Evolutionary conservation across 2,329 filamentous ascomycete species (phyloP), one percentile per base, ranked within the genome.

Genomic region (Ciborinia camelliae): DNA sequence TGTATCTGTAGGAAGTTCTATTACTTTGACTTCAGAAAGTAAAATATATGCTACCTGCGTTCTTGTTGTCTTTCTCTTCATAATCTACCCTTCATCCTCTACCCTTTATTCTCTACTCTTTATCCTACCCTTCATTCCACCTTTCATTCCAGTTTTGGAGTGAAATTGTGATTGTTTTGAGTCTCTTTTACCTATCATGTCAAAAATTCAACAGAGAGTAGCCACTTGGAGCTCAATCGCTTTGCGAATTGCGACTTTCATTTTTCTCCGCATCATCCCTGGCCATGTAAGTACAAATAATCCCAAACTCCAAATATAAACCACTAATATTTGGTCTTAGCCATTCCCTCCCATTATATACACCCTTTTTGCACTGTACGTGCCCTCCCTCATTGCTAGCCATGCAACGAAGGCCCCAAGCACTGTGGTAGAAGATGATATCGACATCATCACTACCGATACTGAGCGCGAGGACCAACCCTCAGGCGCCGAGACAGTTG

Each of bases 301-400:
- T 32, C 43, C 39, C 20, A 30, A 37, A 1, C 43, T 35, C 20
- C 30, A 18, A n/a, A 62, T 28, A 39, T 50, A 45, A 58, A 30
- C 15, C 59, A 64, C 45, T 41, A 18, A 61, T 26, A 41, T 48
- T 47, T 59, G 4, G 37, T 35, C 32, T 6, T 39, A 75, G 73
- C 69, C 69, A 65, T 71, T 77, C n/a, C 79, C 80, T 18, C 74
- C 76, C 14, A 70, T 82, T 14, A 79, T 86, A 4, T 86, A 86
- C 64, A 81, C 88, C 0, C 78, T 89, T 2, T 86, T 89, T 66
- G 86, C 84, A 30, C 76, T 91, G 65, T 91, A 91, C 70, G 73
- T 88, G 0, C 82, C 87, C 0, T 80, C 86, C 0, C 90, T 89
- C 75, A 75, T 90, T 59, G 77, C 80, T 15, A 85, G 82, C 69